phyloP scores from a whole-genome alignment of 345 rosid species.

The Dipteronia dyeriana region DNA sequence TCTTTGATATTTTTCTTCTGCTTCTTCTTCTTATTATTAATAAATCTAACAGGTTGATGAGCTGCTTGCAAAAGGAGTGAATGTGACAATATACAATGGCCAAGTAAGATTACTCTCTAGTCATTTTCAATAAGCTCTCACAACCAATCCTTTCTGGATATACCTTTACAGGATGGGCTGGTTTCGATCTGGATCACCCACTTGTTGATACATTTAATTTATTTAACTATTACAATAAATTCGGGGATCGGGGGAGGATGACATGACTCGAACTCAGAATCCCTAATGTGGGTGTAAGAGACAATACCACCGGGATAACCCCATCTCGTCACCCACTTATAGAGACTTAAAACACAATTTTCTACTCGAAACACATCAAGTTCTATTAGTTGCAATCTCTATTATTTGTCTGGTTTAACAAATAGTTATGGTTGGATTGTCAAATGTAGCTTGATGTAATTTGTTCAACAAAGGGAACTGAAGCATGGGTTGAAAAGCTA shows the following conservation, averaged over 20 bases:
- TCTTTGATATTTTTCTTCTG: no score
- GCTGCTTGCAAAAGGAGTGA: slow-evolving; percentile 69
- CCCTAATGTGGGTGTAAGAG: no score
- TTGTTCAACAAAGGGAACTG: slow-evolving; percentile 80
- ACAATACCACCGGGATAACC: no score
- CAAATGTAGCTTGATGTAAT: slow-evolving; percentile 69
- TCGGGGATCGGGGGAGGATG: no score
- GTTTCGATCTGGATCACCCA: slow-evolving; percentile 20
- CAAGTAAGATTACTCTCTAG: slow-evolving; percentile 52
- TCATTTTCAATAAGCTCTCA: background rate
- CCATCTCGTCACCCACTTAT: no score
- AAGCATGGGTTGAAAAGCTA: slow-evolving; percentile 92
- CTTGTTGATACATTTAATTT: background rate
- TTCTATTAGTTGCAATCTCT: no score
- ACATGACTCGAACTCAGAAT: no score
- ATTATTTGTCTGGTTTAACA: background rate
- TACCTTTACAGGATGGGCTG: background rate
- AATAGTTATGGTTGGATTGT: background rate
- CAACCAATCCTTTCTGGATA: background rate
- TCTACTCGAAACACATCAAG: no score
- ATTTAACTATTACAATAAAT: no score
- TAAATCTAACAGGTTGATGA: slow-evolving; percentile 59
- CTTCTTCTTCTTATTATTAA: background rate
- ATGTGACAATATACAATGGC: slow-evolving; percentile 84
- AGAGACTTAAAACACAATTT: background rate